Percentiles rank a stretch among this genome's conserved stretches.
Evolutionary conservation across 1,284 basidiomycete genomes (phyloP).

Genomic region (Neonothopanus nambi): DNA sequence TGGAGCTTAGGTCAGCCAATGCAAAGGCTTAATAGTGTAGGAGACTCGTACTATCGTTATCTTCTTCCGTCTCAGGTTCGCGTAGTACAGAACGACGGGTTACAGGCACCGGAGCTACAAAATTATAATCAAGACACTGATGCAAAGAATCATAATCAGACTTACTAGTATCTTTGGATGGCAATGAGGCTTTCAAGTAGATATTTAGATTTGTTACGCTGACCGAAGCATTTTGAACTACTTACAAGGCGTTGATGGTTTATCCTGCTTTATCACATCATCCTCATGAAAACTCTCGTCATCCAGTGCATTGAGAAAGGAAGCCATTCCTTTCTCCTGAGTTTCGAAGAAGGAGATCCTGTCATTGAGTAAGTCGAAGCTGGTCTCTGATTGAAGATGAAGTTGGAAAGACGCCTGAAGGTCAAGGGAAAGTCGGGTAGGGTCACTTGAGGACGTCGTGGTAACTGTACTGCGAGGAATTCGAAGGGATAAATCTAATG

Average conservation of each 20-base stretch:
- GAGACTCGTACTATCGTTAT: neutral
- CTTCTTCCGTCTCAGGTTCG: slow-evolving; percentile 12
- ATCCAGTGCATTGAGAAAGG: slow-evolving; percentile 32
- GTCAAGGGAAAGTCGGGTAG: slow-evolving; percentile 54
- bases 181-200: no score
- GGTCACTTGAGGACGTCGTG: slow-evolving; percentile 29
- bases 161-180: no score
- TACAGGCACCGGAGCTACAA: no score
- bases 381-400: slow-evolving; percentile 55
- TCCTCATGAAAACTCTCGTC: slow-evolving; percentile 26
- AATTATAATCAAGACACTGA: no score
- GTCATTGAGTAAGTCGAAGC: slow-evolving; percentile 65
- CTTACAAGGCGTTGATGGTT: no score
- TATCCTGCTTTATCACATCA: no score
- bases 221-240: no score
- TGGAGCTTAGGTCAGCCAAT: neutral
- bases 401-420: slow-evolving; percentile 57
- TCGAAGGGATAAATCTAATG: slow-evolving; percentile 22
- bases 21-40: neutral
- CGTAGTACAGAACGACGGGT: no score
- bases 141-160: no score
- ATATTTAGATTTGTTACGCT: no score
- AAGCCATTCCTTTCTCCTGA: slow-evolving; percentile 30
- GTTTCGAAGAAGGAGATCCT: slow-evolving; percentile 54
- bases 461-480: slow-evolving; percentile 22